Conservation (phyloP, 306 rosid genomes). For the Notholithocarpus densiflorus region DNA sequence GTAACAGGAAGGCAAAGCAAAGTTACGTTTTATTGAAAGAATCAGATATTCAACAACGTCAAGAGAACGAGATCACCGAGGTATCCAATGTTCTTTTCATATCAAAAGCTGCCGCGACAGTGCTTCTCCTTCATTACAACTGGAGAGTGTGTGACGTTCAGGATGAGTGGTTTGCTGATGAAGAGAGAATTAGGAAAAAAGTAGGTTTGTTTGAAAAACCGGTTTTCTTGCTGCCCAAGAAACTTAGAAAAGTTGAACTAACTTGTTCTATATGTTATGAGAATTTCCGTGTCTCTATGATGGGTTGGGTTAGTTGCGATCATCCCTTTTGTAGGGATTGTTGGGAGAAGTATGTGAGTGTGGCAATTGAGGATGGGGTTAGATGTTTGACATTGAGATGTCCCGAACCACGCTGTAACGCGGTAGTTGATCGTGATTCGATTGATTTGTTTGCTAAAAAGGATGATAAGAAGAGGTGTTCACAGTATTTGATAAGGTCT, state of each 20-base stretch:
- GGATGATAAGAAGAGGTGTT: not conserved
- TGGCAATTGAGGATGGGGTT: not conserved
- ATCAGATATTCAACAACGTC: not conserved
- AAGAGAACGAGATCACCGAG: not conserved
- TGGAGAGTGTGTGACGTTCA: not conserved
- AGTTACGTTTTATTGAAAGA: not conserved
- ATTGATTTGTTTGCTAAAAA: not conserved
- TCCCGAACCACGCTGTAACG: not conserved
- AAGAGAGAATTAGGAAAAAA: not conserved
- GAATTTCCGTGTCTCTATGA: not conserved
- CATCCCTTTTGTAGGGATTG: slow-evolving; percentile 8
- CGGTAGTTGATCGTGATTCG: not conserved
- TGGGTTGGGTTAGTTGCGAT: slow-evolving; percentile 1
- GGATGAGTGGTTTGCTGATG: slow-evolving; percentile 6
- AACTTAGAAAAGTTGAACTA: too few relatives aligned
- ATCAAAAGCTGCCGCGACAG: too few relatives aligned
- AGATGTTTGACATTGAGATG: not conserved
- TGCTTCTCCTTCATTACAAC: not conserved
- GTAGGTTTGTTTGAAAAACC: too few relatives aligned
- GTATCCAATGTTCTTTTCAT: not conserved
- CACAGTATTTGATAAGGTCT: not conserved
- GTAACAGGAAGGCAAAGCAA: not conserved
- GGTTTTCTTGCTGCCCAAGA: too few relatives aligned
- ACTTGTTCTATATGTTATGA: not conserved
- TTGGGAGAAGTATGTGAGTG: not conserved